Percentiles rank a stretch among this genome's conserved stretches.
phyloP scores from a whole-genome alignment of 2,329 filamentous ascomycete species.

The Penicillium vulpinum region DNA sequence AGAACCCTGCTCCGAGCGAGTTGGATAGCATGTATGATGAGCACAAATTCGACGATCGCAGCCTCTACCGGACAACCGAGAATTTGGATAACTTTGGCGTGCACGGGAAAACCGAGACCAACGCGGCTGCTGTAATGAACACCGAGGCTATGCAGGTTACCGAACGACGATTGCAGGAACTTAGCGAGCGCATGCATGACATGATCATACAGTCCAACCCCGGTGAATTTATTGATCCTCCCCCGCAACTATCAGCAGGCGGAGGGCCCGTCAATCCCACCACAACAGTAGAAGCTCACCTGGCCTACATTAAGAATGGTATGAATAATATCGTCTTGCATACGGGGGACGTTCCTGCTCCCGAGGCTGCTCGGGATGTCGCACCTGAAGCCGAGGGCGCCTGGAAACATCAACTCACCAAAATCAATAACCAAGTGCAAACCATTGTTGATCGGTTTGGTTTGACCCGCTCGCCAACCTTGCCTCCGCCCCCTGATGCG shows the following conservation, averaged over 20 bases:
- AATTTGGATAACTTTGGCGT: constrained; percentile 55
- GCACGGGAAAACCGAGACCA: constrained; percentile 24
- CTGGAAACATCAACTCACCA: constrained; percentile 53
- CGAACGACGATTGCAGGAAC: constrained; percentile 64
- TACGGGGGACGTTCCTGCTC: constrained; percentile 3
- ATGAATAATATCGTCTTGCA: constrained; percentile 62
- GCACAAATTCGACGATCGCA: constrained; percentile 74
- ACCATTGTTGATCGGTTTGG: constrained; percentile 55
- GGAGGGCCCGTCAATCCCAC: constrained; percentile 29
- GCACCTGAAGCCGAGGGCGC: constrained; percentile 46
- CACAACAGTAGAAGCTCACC: constrained; percentile 53
- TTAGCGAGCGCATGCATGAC: constrained; percentile 67
- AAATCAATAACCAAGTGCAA: constrained; percentile 65
- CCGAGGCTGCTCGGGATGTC: not conserved
- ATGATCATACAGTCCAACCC: constrained; percentile 57
- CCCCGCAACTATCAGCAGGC: constrained; percentile 36
- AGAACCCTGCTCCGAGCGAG: constrained; percentile 63
- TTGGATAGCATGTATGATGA: constrained; percentile 72
- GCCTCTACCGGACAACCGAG: constrained; percentile 69
- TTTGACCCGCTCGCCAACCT: constrained; percentile 45
- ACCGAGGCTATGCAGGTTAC: constrained; percentile 60
- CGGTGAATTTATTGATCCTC: constrained; percentile 37
- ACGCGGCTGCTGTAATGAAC: constrained; percentile 14
- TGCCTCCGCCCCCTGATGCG: constrained; percentile 60
- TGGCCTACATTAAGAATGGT: constrained; percentile 70